Evolutionary conservation across 164 flowering plant species (phyloP), one percentile per base, ranked within the genome.

Genomic region (Nymphaea colorata): DNA sequence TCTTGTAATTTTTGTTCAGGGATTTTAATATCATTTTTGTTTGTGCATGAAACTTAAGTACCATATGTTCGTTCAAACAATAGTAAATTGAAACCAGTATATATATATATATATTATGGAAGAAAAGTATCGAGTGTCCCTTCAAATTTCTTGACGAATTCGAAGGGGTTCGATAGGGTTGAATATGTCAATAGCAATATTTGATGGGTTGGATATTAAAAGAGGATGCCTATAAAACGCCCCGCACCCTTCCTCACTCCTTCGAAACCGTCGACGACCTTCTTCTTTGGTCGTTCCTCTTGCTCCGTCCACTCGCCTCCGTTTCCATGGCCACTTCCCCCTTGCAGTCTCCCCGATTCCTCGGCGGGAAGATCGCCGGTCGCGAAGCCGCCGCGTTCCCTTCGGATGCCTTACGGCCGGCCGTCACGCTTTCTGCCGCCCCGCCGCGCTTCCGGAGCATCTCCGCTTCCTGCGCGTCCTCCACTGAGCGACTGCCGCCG

Each of bases 401-500:
- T 2, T 3, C 57, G 57, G 57, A 51, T 10, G 57, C 57, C 14
- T 3, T 51, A 10, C 57, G 57, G 14, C 57, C 57, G 14, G 14
- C 57, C 14, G 15, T 51, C 12, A 15, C 12, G 14, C 57, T 51
- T 15, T 51, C 57, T 15, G 57, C 14, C 14, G 14, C 5, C 77
- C 92, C 85, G 53, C 87, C 85, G 6, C 84, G 81, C 4, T 51
- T 51, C 57, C 57, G 57, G 12, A 4, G 57, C 14, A 51, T 51
- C 57, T 62, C 68, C 4, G 60, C 66, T 2, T 42, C 77, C 6
- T 76, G 74, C 6, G 71, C 77, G 0, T 69, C 71, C 18, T 55
- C 55, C 15, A 72, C 36, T 66, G 80, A 11, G 78, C 66, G 61
- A 43, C 2, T 66, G 41, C 61, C 51, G 65, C 72, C 62, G 82